Percentiles rank a stretch among this genome's conserved stretches.
These are phyloP conservation scores for Inonotus hispidus DNA, from an alignment of 1,284 basidiomycete species.

Conservation along the genomic window DNA sequence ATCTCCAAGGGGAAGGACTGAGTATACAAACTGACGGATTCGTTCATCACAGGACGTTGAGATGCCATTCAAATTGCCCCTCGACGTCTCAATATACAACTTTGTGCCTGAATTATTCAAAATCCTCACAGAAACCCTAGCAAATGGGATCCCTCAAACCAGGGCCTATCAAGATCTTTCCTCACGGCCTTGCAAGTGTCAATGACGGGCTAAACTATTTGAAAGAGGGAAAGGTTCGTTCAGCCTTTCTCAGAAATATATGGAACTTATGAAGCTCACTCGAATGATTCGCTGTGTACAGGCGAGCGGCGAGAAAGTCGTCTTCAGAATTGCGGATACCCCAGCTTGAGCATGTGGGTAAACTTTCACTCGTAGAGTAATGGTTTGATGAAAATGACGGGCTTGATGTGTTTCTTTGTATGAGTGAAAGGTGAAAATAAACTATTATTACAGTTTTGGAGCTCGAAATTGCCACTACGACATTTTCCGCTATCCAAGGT, in stretches of 20 bases:
- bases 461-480: too few relatives aligned
- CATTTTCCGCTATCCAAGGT: too few relatives aligned
- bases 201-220: conserved; percentile 24
- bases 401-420: not conserved
- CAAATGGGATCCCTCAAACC: conserved; percentile 25
- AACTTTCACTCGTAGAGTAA: too few relatives aligned
- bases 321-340: not conserved
- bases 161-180: conserved; percentile 28
- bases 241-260: too few relatives aligned
- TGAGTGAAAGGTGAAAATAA: not conserved
- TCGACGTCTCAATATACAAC: conserved; percentile 22
- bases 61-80: conserved; percentile 14
- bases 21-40: too few relatives aligned
- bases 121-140: conserved; percentile 27
- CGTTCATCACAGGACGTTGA: conserved; percentile 19
- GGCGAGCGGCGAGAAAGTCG: too few relatives aligned
- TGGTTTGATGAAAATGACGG: too few relatives aligned
- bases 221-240: conserved; percentile 25
- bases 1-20: too few relatives aligned
- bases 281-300: too few relatives aligned
- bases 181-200: conserved; percentile 29
- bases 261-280: too few relatives aligned
- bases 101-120: conserved; percentile 25
- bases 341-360: not conserved
- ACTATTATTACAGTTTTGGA: not conserved